Evolutionary conservation across 75 land plant genomes (phyloP), one percentile per base, ranked within the genome.

Genomic region (Ceratopteris richardii): DNA sequence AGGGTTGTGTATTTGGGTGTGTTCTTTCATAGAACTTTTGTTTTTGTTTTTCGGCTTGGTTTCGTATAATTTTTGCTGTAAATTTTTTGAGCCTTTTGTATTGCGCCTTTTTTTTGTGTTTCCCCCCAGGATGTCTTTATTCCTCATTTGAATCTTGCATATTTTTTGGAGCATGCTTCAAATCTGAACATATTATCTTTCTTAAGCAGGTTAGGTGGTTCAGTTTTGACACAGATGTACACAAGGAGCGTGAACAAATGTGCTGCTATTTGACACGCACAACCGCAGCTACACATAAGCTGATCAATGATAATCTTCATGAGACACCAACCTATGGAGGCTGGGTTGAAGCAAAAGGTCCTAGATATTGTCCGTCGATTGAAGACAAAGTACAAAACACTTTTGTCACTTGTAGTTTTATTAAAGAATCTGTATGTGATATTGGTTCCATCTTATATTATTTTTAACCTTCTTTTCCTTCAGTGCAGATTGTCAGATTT

Each of bases 251-350:
- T 66, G 90, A 88, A 47, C 98, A 93, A 62, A 85, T 88, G 98
- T 85, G 87, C 52, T 93, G 98, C 66, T 93, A 88, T 72, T 64
- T 93, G 31, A 93, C 98, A 57, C 89, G 87, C 24, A 93, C 98
- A 0, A 88, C 98, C 43, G 65, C 82, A 52, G 70, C 53, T 18
- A 93, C 98, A 1, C 98, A 93, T 57, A 57, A 80, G 53, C 52
- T 93, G 40, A 93, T 93, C 36, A 80, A 64, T 50, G 95, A 88
- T 10, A 82, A 93, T 52, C 74, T 93, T 66, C 95, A 85, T 67
- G 95, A 93, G 59, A 93, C 98, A 52, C 98, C 98, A 20, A 93
- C 98, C 48, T 93, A 93, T 82, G 98, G 98, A 23, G 98, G 98
- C 42, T 93, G 98, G 98, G 90, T 93, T 25, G 98, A 93, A 68